A percentile compares a stretch with the other conserved stretches of the same genome.
Evolutionary conservation across 805 yeast genomes (phyloP).

Genomic region (Jamesozyma piceae): DNA sequence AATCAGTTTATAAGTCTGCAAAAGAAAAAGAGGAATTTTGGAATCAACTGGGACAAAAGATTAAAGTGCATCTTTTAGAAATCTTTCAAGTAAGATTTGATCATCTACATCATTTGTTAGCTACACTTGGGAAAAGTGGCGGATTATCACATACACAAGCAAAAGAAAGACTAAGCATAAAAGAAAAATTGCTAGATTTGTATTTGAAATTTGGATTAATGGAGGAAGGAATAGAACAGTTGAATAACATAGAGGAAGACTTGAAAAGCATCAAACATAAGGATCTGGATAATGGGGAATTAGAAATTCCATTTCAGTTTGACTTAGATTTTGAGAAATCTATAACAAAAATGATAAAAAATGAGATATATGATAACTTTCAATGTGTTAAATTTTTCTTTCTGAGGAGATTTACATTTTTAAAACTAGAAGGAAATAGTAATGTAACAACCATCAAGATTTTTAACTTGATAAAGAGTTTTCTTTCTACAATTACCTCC

Average conservation of each 20-base stretch:
- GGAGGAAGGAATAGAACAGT: slow-evolving; percentile 20
- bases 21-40: slow-evolving; percentile 25
- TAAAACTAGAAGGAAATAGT: slow-evolving; percentile 7
- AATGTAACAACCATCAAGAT: slow-evolving; percentile 6
- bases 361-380: slow-evolving; percentile 15
- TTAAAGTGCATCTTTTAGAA: slow-evolving; percentile 17
- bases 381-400: slow-evolving; percentile 18
- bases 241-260: slow-evolving; percentile 10
- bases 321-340: slow-evolving; percentile 4
- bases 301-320: slow-evolving; percentile 17
- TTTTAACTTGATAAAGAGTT: slow-evolving; percentile 11
- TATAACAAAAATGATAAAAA: slow-evolving; percentile 9
- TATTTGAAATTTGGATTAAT: slow-evolving; percentile 21
- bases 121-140: neutral
- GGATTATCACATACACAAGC: slow-evolving; percentile 2
- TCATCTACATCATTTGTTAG: slow-evolving; percentile 7
- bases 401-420: slow-evolving; percentile 15
- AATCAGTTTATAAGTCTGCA: slow-evolving; percentile 28
- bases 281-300: slow-evolving; percentile 12
- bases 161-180: slow-evolving; percentile 10
- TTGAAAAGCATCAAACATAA: slow-evolving; percentile 5
- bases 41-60: slow-evolving; percentile 18
- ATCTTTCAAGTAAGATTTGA: slow-evolving; percentile 22
- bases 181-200: slow-evolving; percentile 22
- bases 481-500: slow-evolving; percentile 9